Percentiles rank a stretch among this genome's conserved stretches.
Conservation (phyloP, 148 eudicot species). For the Amaranthus hypochondriacus region DNA sequence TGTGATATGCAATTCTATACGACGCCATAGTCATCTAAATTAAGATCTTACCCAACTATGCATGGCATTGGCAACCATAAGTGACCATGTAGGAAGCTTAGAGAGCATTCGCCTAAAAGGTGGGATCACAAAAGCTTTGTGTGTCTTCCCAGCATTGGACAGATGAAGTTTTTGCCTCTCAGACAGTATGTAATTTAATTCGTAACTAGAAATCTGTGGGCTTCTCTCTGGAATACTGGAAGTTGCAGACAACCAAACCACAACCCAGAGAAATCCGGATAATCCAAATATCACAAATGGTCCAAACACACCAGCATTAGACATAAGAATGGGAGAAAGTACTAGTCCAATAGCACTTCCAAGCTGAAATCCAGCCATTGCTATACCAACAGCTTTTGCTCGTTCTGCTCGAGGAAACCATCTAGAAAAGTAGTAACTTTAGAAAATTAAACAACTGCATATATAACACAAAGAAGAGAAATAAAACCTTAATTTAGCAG, state of each 20-base stretch:
- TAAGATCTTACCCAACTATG: constrained; percentile 76
- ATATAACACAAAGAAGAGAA: background rate
- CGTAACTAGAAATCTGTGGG: constrained; percentile 64
- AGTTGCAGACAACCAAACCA: constrained; percentile 91
- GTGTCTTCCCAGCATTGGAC: constrained; percentile 30
- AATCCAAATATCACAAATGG: constrained; percentile 93
- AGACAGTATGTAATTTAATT: constrained; percentile 63
- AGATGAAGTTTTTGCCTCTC: constrained; percentile 26
- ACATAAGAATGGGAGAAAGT: constrained; percentile 90
- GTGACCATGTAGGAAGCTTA: constrained; percentile 81
- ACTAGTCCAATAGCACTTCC: constrained; percentile 89
- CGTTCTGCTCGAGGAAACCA: constrained; percentile 90
- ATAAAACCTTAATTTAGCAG: background rate
- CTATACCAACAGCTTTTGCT: constrained; percentile 88
- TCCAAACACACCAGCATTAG: constrained; percentile 79
- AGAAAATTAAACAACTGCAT: background rate
- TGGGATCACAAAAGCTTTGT: constrained; percentile 50
- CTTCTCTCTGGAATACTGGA: constrained; percentile 78
- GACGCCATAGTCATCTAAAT: background rate
- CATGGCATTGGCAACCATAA: constrained; percentile 89
- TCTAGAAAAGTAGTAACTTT: constrained; percentile 34
- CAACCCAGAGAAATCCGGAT: constrained; percentile 85
- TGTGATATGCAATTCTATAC: background rate
- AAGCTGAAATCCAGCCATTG: constrained; percentile 96
- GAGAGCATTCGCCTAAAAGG: constrained; percentile 75